Percentiles rank a stretch among this genome's conserved stretches.
Conservation (phyloP, 352 stramenopile species). For the Phytopythium vexans region DNA sequence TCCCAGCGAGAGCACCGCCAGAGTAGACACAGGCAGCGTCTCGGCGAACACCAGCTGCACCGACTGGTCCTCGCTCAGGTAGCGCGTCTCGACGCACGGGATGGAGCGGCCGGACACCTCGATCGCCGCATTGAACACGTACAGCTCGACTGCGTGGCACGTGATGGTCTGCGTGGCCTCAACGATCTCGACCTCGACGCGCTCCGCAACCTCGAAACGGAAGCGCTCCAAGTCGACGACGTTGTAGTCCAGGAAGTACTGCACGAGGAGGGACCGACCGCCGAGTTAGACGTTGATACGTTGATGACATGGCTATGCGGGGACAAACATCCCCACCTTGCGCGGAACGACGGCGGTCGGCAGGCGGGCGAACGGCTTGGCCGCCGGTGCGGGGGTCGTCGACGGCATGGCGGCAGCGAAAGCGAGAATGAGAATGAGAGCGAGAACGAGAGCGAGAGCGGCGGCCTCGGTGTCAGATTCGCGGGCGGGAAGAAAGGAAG, state of each 20-base stretch:
- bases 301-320: too few relatives aligned
- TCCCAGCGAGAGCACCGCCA: conserved; percentile 37
- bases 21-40: conserved; percentile 25
- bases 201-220: conserved; percentile 67
- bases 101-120: conserved; percentile 35
- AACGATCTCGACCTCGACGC: conserved; percentile 54
- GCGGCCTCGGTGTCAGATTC: neutral
- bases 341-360: conserved; percentile 49
- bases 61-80: conserved; percentile 47
- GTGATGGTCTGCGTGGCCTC: conserved; percentile 78
- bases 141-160: conserved; percentile 94
- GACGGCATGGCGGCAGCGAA: too few relatives aligned
- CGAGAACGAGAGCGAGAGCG: too few relatives aligned
- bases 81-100: conserved; percentile 51
- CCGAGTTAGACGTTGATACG: too few relatives aligned
- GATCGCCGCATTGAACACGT: conserved; percentile 70
- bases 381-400: conserved; percentile 2
- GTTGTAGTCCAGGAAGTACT: conserved; percentile 80
- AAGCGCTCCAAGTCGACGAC: conserved; percentile 63
- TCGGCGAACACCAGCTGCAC: conserved; percentile 52
- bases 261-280: neutral
- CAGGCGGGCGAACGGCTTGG: conserved; percentile 63
- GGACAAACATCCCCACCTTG: conserved; percentile 22
- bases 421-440: too few relatives aligned
- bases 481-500: neutral